A percentile compares a stretch with the other conserved stretches of the same genome.
These are phyloP conservation scores for Dimocarpus longan DNA, from an alignment of 345 rosid species.

Conservation along the genomic window DNA sequence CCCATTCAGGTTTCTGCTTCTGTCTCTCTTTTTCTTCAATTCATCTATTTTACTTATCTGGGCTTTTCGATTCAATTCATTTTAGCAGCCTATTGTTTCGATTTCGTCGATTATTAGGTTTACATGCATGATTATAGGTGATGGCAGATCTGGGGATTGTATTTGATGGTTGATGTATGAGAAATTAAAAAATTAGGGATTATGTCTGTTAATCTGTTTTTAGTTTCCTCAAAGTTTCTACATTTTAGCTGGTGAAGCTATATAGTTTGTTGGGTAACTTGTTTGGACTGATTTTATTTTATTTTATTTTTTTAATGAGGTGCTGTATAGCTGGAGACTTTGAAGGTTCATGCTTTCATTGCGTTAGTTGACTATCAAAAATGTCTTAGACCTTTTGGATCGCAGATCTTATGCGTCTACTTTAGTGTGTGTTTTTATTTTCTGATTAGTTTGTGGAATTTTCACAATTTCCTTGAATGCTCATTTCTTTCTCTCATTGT, in stretches of 20 bases:
- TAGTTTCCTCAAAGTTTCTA: background rate
- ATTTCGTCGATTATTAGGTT: background rate
- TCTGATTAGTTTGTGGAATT: background rate
- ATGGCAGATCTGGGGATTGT: constrained; percentile 29
- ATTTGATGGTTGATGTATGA: constrained; percentile 14
- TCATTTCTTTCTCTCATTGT: too few species aligned
- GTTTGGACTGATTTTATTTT: background rate
- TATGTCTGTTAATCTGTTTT: background rate
- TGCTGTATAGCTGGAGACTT: constrained; percentile 10
- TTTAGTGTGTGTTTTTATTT: background rate
- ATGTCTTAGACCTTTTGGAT: background rate
- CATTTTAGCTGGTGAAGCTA: constrained; percentile 2
- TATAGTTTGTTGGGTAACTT: background rate
- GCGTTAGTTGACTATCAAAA: background rate
- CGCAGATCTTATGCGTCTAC: constrained; percentile 1
- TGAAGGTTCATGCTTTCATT: constrained; percentile 9
- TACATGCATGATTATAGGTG: constrained; percentile 21
- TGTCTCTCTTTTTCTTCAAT: background rate
- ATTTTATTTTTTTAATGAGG: background rate
- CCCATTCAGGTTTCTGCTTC: constrained; percentile 21
- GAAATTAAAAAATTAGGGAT: background rate
- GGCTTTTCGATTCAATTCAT: background rate
- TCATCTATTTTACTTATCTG: background rate
- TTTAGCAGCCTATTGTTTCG: background rate
- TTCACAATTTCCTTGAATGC: too few species aligned